Evolutionary conservation across 192 early-diverging fungal genomes (phyloP), one percentile per base, ranked within the genome.

Genomic region (Coemansia sp.): DNA sequence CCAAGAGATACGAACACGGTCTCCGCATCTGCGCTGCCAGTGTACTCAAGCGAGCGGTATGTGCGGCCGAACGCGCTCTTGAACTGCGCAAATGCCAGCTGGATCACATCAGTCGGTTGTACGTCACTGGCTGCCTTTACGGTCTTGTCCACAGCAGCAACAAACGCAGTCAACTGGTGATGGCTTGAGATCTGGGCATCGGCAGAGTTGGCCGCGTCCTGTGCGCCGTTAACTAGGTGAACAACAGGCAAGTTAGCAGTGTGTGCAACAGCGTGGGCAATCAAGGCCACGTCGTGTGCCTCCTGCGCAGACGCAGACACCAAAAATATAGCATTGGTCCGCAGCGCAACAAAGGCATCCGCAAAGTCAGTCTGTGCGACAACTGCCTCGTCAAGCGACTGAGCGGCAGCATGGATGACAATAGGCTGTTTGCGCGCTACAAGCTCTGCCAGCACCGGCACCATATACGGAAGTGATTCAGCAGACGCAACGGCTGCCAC

Each of bases 1-100:
- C 93, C 93, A 30, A 94, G 79, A 17, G 91, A 78, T 0, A 95
- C 90, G 62, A 96, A 83, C 21, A 97, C 90, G 10, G 86, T 85
- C 68, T 92, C 87, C 6, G 96, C 88, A 68, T 84, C 68, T 7
- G 70, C 30, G 50, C 84, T 74, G 42, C 96, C 96, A 69, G 75
- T 66, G 83, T 97, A 98, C 76, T 93, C 93, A 80, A 96, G 91
- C 21, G 85, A 75, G 57, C 85, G 69, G 83, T 95, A 95, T 5
- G 76, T 65, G 57, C 84, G 83, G 20, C 90, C 89, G 22, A 86
- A 77, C 4, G 53, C 55, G 32, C 62, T 64, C 19, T 72, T 66
- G 67, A 87, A 64, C 55, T 65, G 78, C 36, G 57, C 57, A 54
- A 71, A 59, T 78, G 83, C 75, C 82, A 75, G 33, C 51, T 55